Conservation (phyloP, 2,329 filamentous ascomycete genomes). For the Cladosporium sp. region DNA sequence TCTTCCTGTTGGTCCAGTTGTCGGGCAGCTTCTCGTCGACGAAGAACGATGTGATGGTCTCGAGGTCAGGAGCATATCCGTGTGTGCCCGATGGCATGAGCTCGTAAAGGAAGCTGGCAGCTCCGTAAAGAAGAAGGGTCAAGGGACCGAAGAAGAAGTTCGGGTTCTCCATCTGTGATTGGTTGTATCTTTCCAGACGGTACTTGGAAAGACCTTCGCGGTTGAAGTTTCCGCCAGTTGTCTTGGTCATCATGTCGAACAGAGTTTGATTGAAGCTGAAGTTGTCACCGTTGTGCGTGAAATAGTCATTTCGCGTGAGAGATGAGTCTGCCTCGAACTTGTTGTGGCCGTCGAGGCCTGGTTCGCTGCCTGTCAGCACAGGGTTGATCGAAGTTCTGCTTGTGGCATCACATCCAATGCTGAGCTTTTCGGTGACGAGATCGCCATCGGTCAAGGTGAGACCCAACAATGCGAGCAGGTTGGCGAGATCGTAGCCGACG, state of each 20-base stretch:
- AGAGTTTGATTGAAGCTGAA: conserved; percentile 40
- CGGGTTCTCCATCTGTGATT: conserved; percentile 35
- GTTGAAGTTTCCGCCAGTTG: conserved; percentile 35
- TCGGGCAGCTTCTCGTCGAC: conserved; percentile 38
- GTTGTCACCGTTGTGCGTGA: conserved; percentile 33
- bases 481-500: conserved; percentile 40
- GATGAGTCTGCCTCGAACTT: conserved; percentile 42
- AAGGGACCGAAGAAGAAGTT: conserved; percentile 44
- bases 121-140: conserved; percentile 38
- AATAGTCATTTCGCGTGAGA: conserved; percentile 40
- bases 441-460: conserved; percentile 40
- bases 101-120: conserved; percentile 42
- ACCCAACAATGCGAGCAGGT: conserved; percentile 37
- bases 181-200: conserved; percentile 37
- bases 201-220: conserved; percentile 35
- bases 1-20: conserved; percentile 38
- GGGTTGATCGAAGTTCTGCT: conserved; percentile 36
- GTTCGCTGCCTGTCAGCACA: conserved; percentile 34
- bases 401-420: conserved; percentile 45
- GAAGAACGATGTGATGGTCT: conserved; percentile 38
- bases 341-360: conserved; percentile 42
- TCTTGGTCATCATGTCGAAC: conserved; percentile 36
- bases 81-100: conserved; percentile 36
- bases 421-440: conserved; percentile 39
- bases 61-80: conserved; percentile 31